A percentile compares a stretch with the other conserved stretches of the same genome.
Conservation (phyloP, 768 basidiomycete species). For the Xerocomellus dryophilus region DNA sequence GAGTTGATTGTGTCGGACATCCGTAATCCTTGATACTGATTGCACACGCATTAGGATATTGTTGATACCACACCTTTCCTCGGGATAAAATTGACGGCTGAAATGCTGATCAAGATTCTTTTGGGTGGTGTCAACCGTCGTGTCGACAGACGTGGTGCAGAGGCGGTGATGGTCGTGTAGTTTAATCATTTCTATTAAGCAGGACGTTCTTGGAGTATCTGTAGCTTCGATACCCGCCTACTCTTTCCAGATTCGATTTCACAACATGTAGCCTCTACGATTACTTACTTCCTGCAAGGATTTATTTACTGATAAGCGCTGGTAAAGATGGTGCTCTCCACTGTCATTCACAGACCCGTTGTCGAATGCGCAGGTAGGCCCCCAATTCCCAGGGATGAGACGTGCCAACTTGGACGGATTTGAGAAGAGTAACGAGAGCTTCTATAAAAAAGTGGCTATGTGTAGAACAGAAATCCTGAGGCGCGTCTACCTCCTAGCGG, state of each 20-base stretch:
- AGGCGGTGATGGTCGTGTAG: conserved; percentile 22
- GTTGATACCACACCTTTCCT: conserved; percentile 65
- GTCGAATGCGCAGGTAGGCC: no score
- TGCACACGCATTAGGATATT: conserved; percentile 48
- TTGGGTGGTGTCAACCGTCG: conserved; percentile 65
- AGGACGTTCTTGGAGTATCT: not conserved
- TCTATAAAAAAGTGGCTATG: not conserved
- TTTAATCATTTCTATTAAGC: not conserved
- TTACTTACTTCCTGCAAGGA: no score
- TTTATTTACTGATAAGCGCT: no score
- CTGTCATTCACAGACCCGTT: no score
- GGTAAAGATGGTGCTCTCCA: no score
- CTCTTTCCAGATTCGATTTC: not conserved
- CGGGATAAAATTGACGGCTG: conserved; percentile 41
- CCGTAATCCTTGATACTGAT: not conserved
- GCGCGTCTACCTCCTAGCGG: not conserved
- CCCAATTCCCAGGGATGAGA: no score
- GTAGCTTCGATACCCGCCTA: not conserved
- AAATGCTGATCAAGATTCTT: conserved; percentile 57
- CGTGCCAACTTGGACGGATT: not conserved
- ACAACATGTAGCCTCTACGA: not conserved
- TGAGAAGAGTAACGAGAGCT: not conserved
- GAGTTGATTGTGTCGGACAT: conserved; percentile 4
- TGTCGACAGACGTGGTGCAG: conserved; percentile 37
- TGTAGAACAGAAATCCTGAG: not conserved